phyloP scores from a whole-genome alignment of 202 grass and related monocot genomes.

The Panicum hallii region DNA sequence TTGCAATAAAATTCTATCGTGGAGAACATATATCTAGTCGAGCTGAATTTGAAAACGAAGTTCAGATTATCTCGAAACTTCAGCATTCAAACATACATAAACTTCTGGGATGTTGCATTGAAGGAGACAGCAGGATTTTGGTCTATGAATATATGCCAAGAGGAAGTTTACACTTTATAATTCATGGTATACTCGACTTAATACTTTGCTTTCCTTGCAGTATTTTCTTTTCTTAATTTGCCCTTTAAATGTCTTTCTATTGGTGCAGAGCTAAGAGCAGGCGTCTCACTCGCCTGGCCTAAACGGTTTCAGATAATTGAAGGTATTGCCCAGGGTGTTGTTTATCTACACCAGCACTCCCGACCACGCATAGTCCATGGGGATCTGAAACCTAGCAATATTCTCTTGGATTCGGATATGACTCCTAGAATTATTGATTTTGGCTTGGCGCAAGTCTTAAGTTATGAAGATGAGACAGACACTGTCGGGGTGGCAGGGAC shows the following conservation, averaged over 20 bases:
- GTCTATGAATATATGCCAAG: constrained; percentile 3
- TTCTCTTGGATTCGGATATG: constrained; percentile 20
- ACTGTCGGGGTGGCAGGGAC: neutral
- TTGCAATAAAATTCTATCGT: constrained; percentile 1
- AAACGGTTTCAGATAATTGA: constrained; percentile 13
- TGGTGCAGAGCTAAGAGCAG: neutral
- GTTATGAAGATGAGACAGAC: neutral
- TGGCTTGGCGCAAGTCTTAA: neutral
- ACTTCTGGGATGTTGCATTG: constrained; percentile 7
- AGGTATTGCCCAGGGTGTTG: neutral
- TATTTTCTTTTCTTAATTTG: neutral
- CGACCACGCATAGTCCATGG: neutral
- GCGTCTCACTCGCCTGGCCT: neutral
- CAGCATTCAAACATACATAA: constrained; percentile 21
- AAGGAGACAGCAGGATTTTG: neutral
- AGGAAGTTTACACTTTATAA: neutral
- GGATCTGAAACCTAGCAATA: neutral
- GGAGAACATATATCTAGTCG: too few relatives aligned
- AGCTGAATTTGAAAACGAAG: neutral
- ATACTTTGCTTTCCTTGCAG: neutral
- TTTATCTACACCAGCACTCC: constrained; percentile 17
- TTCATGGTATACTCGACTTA: neutral
- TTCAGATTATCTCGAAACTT: neutral
- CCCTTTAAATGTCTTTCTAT: neutral
- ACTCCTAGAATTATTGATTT: constrained; percentile 22